Base-by-base conservation (phyloP, 108 stramenopile species). In the Cyclotella atomus region DNA sequence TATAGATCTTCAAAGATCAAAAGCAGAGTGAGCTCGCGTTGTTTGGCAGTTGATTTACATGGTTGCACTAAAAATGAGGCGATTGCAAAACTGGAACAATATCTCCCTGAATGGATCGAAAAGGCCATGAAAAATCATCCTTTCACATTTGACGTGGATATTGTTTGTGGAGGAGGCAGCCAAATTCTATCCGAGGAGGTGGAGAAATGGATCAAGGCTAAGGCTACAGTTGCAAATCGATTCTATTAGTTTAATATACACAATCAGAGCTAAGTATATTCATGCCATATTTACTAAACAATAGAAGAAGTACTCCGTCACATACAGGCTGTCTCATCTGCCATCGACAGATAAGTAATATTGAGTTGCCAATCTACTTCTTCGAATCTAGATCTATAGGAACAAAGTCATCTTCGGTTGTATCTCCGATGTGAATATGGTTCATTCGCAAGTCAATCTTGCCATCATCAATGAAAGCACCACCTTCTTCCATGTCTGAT, bases 341-440 rank as follows among this genome's bases (percentile, higher is more conserved):
- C n/a, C n/a, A 21, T 6, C 21, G 20, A n/a, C 52, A 2, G 21
- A 1, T 52, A 19, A 23, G 10, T n/a, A 10, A 19, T 52, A 23
- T 23, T 23, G 20, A 52, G n/a, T 52, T 52, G 20, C 52, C 12
- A 57, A 32, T 15, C 30, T 57, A 57, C n/a, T 57, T 57, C 29
- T 57, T 57, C 32, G 28, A 10, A 32, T 57, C 56, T 1, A 30
- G 68, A n/a, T 80, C 71, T 46, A 83, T 83, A 14, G 83, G 77
- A 8, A 87, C 82, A 73, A 87, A 87, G 35, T 81, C 82, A 56
- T 87, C 87, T 54, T 83, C 83, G 56, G 73, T 68, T 41, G 77
- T 73, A 43, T 85, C 85, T 23, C 84, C 87, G 53, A 87, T 81
- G 5, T 45, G 70, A 59, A 87, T 87, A 36, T 83, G 70, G 62